A percentile compares a stretch with the other conserved stretches of the same genome.
phyloP scores from a whole-genome alignment of 352 stramenopile genomes.

The Phytophthora europaea region DNA sequence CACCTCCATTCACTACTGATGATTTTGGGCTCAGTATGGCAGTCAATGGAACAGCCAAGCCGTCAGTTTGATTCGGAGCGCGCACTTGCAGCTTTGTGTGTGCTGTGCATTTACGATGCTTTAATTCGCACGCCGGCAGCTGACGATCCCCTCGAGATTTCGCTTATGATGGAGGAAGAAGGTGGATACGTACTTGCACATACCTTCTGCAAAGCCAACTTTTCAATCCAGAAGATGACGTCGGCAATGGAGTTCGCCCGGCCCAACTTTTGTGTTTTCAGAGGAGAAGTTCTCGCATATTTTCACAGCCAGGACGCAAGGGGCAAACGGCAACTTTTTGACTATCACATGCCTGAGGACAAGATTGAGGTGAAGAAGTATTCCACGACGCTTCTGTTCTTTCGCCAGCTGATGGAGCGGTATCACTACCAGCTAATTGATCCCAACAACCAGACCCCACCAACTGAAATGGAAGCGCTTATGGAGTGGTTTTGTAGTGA shows the following conservation, averaged over 20 bases:
- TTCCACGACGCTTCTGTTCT: slow-evolving; percentile 89
- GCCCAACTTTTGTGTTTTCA: slow-evolving; percentile 78
- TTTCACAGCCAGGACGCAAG: slow-evolving; percentile 71
- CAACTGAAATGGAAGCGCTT: slow-evolving; percentile 92
- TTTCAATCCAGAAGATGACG: slow-evolving; percentile 79
- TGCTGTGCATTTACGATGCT: slow-evolving; percentile 86
- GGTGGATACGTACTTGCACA: slow-evolving; percentile 85
- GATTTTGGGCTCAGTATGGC: slow-evolving; percentile 87
- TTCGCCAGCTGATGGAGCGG: slow-evolving; percentile 86
- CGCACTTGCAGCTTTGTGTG: slow-evolving; percentile 80
- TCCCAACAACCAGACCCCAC: slow-evolving; percentile 77
- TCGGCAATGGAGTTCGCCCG: slow-evolving; percentile 88
- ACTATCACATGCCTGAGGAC: slow-evolving; percentile 92
- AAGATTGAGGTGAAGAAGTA: slow-evolving; percentile 92
- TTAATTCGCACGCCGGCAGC: slow-evolving; percentile 79
- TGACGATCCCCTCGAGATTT: slow-evolving; percentile 84
- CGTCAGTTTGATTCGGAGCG: slow-evolving; percentile 90
- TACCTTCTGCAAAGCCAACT: slow-evolving; percentile 89
- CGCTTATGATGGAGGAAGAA: slow-evolving; percentile 83
- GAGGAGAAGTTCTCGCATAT: slow-evolving; percentile 83
- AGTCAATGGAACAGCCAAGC: slow-evolving; percentile 90
- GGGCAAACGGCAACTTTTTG: slow-evolving; percentile 80
- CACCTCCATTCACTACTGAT: slow-evolving; percentile 84
- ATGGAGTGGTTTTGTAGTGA: slow-evolving; percentile 92
- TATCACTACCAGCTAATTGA: slow-evolving; percentile 90